Evolutionary conservation across 371 early-diverging fungal species (phyloP).

Genomic region (Mortierella sp.): DNA sequence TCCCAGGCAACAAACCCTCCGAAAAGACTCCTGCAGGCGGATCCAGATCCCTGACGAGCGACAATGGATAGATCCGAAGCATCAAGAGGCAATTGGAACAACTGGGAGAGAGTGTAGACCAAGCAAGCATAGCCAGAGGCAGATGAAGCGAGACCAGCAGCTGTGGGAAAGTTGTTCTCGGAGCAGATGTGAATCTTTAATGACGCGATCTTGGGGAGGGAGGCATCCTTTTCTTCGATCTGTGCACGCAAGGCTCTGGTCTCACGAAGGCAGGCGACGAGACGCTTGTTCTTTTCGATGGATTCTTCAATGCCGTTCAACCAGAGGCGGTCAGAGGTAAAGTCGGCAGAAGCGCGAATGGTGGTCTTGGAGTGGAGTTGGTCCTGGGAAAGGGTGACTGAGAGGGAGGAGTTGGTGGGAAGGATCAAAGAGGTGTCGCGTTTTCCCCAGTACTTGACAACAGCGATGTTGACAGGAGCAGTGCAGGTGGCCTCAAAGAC

Average conservation of each 20-base stretch:
- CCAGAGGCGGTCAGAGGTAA: conserved; percentile 85
- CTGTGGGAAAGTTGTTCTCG: conserved; percentile 99
- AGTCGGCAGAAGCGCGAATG: conserved; percentile 79
- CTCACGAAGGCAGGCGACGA: conserved; percentile 87
- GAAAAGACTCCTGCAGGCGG: conserved; percentile 97
- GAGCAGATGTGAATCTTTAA: conserved; percentile 87
- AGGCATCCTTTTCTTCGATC: conserved; percentile 68
- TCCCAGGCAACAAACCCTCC: conserved; percentile 99
- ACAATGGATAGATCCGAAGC: conserved; percentile 87
- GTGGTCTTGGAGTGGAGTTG: conserved; percentile 95
- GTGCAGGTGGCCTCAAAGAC: conserved; percentile 82
- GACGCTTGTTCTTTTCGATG: conserved; percentile 83
- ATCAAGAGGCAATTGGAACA: conserved; percentile 79
- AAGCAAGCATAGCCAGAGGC: conserved; percentile 98
- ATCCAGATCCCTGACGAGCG: conserved; percentile 97
- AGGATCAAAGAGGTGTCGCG: conserved; percentile 90
- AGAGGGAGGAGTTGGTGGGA: conserved; percentile 97
- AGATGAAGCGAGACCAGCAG: conserved; percentile 99
- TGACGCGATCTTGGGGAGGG: conserved; percentile 64
- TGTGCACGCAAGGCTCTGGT: conserved; percentile 81
- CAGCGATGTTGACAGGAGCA: conserved; percentile 99
- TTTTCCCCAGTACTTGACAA: conserved; percentile 99
- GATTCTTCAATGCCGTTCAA: conserved; percentile 94
- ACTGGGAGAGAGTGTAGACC: conserved; percentile 85
- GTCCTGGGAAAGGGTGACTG: conserved; percentile 96